Percentiles rank a stretch among this genome's conserved stretches.
Evolutionary conservation across 139 green algal genomes (phyloP).

Genomic region (Ulvella scutata): DNA sequence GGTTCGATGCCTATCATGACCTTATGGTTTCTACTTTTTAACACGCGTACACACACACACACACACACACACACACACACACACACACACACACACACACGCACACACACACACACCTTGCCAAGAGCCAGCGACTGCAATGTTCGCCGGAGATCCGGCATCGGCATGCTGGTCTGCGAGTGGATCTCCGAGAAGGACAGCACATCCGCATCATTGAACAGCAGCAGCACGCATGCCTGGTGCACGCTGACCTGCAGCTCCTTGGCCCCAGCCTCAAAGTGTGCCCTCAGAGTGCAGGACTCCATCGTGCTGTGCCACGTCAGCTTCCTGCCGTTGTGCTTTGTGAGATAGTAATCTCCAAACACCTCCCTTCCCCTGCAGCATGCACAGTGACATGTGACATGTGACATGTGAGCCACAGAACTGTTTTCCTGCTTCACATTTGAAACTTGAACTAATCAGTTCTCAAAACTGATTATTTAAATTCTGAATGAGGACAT

Average conservation of each 20-base stretch:
- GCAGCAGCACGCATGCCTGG: slow-evolving; percentile 81
- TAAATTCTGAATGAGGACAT: too few relatives aligned
- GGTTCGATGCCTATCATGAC: too few relatives aligned
- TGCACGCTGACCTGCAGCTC: slow-evolving; percentile 73
- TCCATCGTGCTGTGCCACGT: slow-evolving; percentile 81
- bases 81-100: too few relatives aligned
- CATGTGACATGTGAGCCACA: too few relatives aligned
- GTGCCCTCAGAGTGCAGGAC: slow-evolving; percentile 61
- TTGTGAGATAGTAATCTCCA: slow-evolving; percentile 81
- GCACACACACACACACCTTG: slow-evolving; percentile 42
- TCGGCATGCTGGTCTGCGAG: slow-evolving; percentile 24
- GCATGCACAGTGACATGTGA: too few relatives aligned
- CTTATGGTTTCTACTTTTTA: too few relatives aligned
- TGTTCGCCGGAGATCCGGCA: slow-evolving; percentile 76
- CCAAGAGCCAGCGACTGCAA: slow-evolving; percentile 82
- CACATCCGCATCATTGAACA: slow-evolving; percentile 81
- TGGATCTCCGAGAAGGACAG: slow-evolving; percentile 61
- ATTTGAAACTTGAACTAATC: too few relatives aligned
- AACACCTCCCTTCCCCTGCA: slow-evolving; percentile 35
- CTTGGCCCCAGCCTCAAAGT: slow-evolving; percentile 72
- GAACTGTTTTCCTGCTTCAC: too few relatives aligned
- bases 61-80: too few relatives aligned
- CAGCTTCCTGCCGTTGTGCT: slow-evolving; percentile 82
- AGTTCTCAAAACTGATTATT: too few relatives aligned
- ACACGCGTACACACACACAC: too few relatives aligned